These are phyloP conservation scores for Tylopilus sp. DNA, from an alignment of 768 basidiomycete genomes.

Conservation along the genomic window DNA sequence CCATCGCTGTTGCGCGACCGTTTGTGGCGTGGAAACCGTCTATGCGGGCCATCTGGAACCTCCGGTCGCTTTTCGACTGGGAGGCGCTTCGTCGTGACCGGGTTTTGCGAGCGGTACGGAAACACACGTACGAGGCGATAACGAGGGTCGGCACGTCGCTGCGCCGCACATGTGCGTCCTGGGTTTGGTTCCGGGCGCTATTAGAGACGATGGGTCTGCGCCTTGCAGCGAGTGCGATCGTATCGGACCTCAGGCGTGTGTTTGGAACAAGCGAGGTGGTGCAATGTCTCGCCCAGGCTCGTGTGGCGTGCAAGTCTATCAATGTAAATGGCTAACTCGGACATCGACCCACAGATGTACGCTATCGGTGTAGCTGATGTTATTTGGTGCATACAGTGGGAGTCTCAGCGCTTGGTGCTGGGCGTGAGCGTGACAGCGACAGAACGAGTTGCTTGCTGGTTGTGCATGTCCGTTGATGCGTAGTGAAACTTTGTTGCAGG, in stretches of 20 bases:
- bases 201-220: not conserved
- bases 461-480: not conserved
- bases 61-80: not conserved
- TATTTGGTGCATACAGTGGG: constrained; percentile 12
- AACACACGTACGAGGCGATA: not conserved
- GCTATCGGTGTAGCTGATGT: not conserved
- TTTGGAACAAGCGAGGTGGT: not conserved
- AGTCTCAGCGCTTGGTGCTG: not conserved
- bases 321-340: not conserved
- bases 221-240: not conserved
- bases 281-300: not conserved
- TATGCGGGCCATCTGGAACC: not conserved
- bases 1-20: not conserved
- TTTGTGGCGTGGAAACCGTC: not conserved
- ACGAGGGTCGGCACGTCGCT: not conserved
- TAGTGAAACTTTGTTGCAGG: not conserved
- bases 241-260: not conserved
- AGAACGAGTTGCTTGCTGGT: not conserved
- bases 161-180: not conserved
- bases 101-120: not conserved
- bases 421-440: not conserved
- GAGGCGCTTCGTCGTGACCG: not conserved
- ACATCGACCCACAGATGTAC: constrained; percentile 2
- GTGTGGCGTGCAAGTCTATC: not conserved
- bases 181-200: constrained; percentile 11